phyloP scores from a whole-genome alignment of 768 basidiomycete genomes.

The Russula earlei region DNA sequence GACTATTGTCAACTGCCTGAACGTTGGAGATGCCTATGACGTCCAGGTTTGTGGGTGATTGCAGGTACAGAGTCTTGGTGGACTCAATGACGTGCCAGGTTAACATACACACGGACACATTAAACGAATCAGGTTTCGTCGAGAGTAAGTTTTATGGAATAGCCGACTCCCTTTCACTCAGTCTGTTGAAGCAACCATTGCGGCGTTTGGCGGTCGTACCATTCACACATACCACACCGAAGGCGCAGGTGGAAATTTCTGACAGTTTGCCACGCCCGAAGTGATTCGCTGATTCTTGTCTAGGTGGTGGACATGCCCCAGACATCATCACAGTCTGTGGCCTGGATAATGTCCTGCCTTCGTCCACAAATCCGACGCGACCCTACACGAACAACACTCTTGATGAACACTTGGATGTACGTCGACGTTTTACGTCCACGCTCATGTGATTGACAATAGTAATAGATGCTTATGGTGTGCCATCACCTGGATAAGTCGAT shows the following conservation, averaged over 20 bases:
- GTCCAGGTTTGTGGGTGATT: constrained; percentile 56
- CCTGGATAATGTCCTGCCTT: constrained; percentile 80
- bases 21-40: constrained; percentile 83
- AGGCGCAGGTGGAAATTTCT: constrained; percentile 58
- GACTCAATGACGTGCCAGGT: constrained; percentile 35
- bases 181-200: constrained; percentile 60
- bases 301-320: constrained; percentile 91
- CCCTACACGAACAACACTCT: constrained; percentile 88
- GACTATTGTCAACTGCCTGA: constrained; percentile 65
- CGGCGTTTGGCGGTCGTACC: constrained; percentile 79
- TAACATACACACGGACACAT: constrained; percentile 94
- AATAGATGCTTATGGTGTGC: constrained; percentile 98
- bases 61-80: neutral
- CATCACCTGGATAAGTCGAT: constrained; percentile 92
- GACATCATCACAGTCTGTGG: constrained; percentile 98
- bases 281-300: neutral
- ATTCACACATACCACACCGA: constrained; percentile 98
- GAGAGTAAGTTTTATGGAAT: constrained; percentile 50
- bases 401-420: constrained; percentile 93
- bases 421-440: constrained; percentile 22
- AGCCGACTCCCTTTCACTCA: neutral
- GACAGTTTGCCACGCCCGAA: neutral
- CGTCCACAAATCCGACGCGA: constrained; percentile 94
- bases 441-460: neutral
- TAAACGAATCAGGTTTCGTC: constrained; percentile 96